phyloP scores from a whole-genome alignment of 2,329 filamentous ascomycete genomes.

The Cylindrodendrum hubeiense region DNA sequence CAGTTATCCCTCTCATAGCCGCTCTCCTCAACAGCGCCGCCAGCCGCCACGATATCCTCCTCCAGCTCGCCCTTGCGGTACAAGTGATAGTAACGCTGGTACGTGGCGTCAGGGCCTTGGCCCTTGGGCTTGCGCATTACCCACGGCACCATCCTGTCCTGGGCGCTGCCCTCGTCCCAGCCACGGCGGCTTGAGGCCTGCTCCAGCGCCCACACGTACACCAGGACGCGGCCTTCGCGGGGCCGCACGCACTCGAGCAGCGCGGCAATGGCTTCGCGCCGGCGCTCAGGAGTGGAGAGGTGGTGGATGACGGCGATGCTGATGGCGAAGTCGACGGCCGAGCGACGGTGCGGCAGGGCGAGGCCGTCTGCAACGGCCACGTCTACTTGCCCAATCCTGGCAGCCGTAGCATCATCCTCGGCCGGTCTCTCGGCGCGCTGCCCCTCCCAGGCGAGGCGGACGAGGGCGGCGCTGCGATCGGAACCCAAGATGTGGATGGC shows the following conservation, averaged over 20 bases:
- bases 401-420: constrained; percentile 23
- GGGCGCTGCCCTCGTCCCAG: constrained; percentile 85
- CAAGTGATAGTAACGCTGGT: constrained; percentile 93
- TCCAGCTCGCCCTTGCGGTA: constrained; percentile 91
- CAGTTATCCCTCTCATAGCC: constrained; percentile 99
- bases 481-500: constrained; percentile 85
- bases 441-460: constrained; percentile 59
- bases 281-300: constrained; percentile 80
- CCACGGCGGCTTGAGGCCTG: constrained; percentile 88
- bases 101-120: constrained; percentile 65
- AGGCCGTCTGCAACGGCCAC: constrained; percentile 86
- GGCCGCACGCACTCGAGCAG: constrained; percentile 75
- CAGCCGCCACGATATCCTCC: constrained; percentile 78
- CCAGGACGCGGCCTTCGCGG: constrained; percentile 76
- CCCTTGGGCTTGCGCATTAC: constrained; percentile 68
- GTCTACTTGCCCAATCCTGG: constrained; percentile 63
- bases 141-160: constrained; percentile 98
- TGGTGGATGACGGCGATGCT: constrained; percentile 97
- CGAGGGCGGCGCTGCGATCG: constrained; percentile 78
- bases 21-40: constrained; percentile 79
- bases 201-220: constrained; percentile 97
- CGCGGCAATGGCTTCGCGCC: constrained; percentile 77
- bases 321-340: constrained; percentile 82
- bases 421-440: constrained; percentile 29
- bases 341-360: constrained; percentile 79